These are phyloP conservation scores for Leccinum subgranulosum DNA, from an alignment of 768 basidiomycete genomes.

Conservation along the genomic window DNA sequence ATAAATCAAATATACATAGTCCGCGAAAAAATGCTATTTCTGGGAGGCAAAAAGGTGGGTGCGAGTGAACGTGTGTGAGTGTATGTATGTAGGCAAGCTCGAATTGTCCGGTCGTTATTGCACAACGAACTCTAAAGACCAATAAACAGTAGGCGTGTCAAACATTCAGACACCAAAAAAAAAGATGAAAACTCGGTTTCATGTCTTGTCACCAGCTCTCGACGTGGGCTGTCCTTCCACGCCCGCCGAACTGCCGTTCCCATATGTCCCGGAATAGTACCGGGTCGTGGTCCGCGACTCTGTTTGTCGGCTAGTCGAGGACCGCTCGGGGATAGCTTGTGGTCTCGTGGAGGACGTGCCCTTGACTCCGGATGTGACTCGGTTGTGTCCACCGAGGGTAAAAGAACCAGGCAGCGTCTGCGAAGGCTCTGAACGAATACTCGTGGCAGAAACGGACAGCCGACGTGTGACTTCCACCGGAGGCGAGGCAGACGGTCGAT, in stretches of 20 bases:
- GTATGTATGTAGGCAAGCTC: constrained; percentile 7
- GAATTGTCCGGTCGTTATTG: constrained; percentile 13
- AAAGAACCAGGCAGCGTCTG: constrained; percentile 17
- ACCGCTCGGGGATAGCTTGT: constrained; percentile 19
- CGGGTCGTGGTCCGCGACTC: constrained; percentile 22
- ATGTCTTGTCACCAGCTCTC: constrained; percentile 24
- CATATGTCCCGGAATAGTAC: constrained; percentile 23
- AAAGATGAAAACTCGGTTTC: constrained; percentile 10
- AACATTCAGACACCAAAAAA: not conserved
- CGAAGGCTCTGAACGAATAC: constrained; percentile 43
- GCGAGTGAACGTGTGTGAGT: not conserved
- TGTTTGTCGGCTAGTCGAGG: constrained; percentile 13
- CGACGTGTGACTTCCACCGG: constrained; percentile 48
- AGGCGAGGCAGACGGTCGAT: constrained; percentile 37
- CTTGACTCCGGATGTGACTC: constrained; percentile 19
- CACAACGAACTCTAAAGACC: constrained; percentile 9
- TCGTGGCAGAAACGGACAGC: constrained; percentile 42
- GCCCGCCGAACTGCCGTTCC: constrained; percentile 8
- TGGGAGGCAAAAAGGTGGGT: not conserved
- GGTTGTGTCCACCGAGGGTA: constrained; percentile 18
- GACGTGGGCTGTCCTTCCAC: constrained; percentile 12
- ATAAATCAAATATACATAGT: constrained; percentile 31
- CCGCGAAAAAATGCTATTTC: constrained; percentile 15
- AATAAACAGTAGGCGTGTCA: constrained; percentile 1
- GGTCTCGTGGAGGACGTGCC: constrained; percentile 18